Evolutionary conservation across 345 rosid species (phyloP), one percentile per base, ranked within the genome.

Genomic region (Dovyalis caffra): DNA sequence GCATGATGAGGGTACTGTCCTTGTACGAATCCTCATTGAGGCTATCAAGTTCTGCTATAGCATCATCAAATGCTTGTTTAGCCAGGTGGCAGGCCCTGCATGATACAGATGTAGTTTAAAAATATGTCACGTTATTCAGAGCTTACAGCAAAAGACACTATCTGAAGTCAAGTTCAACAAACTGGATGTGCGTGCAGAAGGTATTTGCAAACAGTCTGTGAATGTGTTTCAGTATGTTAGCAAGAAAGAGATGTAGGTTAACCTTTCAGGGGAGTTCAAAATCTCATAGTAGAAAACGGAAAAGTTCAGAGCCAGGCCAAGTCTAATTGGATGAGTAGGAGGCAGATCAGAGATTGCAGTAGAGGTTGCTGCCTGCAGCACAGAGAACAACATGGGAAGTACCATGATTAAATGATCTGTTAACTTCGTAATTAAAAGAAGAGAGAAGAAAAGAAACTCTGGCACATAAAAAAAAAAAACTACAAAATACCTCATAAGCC

Each of bases 1-100:
- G 97, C 98, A 93, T 88, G 77, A 91, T 91, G 14, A 91, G 92
- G 40, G 97, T 93, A 83, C 95, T 90, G 74, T 91, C 98, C 83
- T 91, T 93, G 86, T 91, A 91, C 2, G 97, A 90, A 23, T 93
- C 97, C 80, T 91, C 98, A 51, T 85, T 90, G 57, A 93, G 93
- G 87, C 91, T 93, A 79, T 93, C 95, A 49, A 91, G 87, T 82
- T 93, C 97, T 1, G 95, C 85, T 26, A 91, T 90, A 72, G 97
- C 97, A 73, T 89, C 95, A 79, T 93, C 98, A 85, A 91, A 91
- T 69, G 98, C 97, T 84, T 87, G 87, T 73, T 92, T 92, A 35
- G 97, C 95, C 83, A 90, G 87, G 77, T 87, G 90, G 83, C 94
- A 87, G 65, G 97, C 96, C 80, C 97, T 92, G 80, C 77, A 74